phyloP scores from a whole-genome alignment of 2,329 filamentous ascomycete species.

The Ophiocordyceps camponoti-rufipedis region DNA sequence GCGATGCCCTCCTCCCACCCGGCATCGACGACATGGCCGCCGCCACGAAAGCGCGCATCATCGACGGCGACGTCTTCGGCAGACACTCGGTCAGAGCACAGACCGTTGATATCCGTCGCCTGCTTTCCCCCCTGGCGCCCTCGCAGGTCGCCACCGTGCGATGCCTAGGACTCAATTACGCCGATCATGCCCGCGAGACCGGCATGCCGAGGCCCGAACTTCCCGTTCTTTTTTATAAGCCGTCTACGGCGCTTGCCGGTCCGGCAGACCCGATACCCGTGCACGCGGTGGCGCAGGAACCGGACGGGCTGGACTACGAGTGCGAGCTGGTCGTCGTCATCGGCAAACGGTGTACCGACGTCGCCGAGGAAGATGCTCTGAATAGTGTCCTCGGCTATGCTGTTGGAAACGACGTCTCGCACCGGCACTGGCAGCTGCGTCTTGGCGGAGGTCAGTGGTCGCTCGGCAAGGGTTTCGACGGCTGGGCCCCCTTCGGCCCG shows the following conservation, averaged over 20 bases:
- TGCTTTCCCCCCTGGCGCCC: slow-evolving; percentile 46
- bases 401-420: slow-evolving; percentile 64
- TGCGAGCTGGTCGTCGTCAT: slow-evolving; percentile 62
- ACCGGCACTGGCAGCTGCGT: slow-evolving; percentile 59
- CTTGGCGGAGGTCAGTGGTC: slow-evolving; percentile 52
- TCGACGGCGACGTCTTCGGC: slow-evolving; percentile 48
- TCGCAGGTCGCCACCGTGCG: slow-evolving; percentile 48
- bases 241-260: slow-evolving; percentile 44
- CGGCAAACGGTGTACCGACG: slow-evolving; percentile 45
- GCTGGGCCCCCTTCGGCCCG: slow-evolving; percentile 57
- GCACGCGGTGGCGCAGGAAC: slow-evolving; percentile 44
- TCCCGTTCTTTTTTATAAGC: slow-evolving; percentile 51
- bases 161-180: slow-evolving; percentile 56
- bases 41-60: slow-evolving; percentile 40
- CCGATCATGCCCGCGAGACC: slow-evolving; percentile 50
- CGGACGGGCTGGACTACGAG: slow-evolving; percentile 57
- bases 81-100: slow-evolving; percentile 45
- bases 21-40: slow-evolving; percentile 42
- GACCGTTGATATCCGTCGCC: slow-evolving; percentile 31
- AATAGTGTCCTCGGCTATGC: slow-evolving; percentile 58
- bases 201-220: slow-evolving; percentile 51
- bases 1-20: slow-evolving; percentile 50
- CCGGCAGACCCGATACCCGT: slow-evolving; percentile 50
- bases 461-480: slow-evolving; percentile 57
- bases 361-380: slow-evolving; percentile 47